Evolutionary conservation across 1,284 basidiomycete genomes (phyloP).

Genomic region (Irpex sp.): DNA sequence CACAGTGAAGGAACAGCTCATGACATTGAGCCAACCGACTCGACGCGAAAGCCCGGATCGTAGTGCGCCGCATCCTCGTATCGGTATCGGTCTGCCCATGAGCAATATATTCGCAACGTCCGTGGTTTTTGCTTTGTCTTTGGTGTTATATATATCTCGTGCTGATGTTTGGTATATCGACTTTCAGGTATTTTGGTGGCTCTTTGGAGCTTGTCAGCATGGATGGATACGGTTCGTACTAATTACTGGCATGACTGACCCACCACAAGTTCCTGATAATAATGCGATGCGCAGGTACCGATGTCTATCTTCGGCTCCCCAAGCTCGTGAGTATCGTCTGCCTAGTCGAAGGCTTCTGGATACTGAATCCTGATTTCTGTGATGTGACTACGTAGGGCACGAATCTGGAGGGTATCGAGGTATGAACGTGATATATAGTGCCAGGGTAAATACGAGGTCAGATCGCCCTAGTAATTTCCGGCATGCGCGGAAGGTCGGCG

Average conservation of each 20-base stretch:
- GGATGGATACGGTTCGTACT: conserved; percentile 75
- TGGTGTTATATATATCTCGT: too few relatives aligned
- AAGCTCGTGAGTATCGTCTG: conserved; percentile 59
- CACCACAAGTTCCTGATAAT: neutral
- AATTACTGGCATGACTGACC: neutral
- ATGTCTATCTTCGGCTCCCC: conserved; percentile 77
- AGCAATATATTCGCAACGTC: conserved; percentile 82
- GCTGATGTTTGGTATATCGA: neutral
- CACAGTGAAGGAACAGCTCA: conserved; percentile 74
- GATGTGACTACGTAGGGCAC: conserved; percentile 53
- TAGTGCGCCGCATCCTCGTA: conserved; percentile 50
- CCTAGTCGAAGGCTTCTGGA: too few relatives aligned
- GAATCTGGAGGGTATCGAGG: conserved; percentile 78
- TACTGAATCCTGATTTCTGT: neutral
- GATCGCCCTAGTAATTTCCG: neutral
- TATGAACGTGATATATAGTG: conserved; percentile 31
- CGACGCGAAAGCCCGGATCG: conserved; percentile 36
- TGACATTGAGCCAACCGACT: conserved; percentile 37
- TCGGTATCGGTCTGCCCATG: conserved; percentile 82
- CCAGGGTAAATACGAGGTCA: neutral
- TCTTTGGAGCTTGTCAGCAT: conserved; percentile 78
- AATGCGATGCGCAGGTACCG: conserved; percentile 54
- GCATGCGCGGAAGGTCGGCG: neutral
- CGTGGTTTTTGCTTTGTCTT: conserved; percentile 19
- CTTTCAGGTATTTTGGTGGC: conserved; percentile 72